Evolutionary conservation across 345 rosid genomes (phyloP), one percentile per base, ranked within the genome.

Genomic region (Salix caprea): DNA sequence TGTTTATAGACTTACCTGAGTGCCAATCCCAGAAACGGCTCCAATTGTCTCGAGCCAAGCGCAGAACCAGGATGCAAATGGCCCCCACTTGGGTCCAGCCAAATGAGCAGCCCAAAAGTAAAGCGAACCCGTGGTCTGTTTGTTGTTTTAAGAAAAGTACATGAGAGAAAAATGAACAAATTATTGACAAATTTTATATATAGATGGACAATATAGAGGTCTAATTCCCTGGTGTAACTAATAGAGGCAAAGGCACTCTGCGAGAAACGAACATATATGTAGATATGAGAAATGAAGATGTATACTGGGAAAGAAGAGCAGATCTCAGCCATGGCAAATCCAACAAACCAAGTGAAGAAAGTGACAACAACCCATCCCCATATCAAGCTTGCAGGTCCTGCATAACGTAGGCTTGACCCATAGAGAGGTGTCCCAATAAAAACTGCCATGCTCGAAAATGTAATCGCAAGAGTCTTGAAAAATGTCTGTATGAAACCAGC

Each of bases 1-100:
- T 44, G 18, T 44, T 9, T 40, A 40, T 44, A 44, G 0, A 13
- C 16, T 3, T 86, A 86, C 93, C 90, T 83, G 89, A 64, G 91
- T 83, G 12, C 91, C 89, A 0, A 86, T 88, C n/a, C 93, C 91
- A 15, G 88, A 88, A 73, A 90, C 79, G 67, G 87, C 84, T 4
- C 93, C 90, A 13, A 90, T 87, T 36, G 90, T 80, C 77, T 90
- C 90, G 32, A 90, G 91, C 93, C 93, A 87, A 69, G 93, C 91
- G 54, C 93, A 90, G 11, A 89, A 87, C 93, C 93, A 90, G 12
- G 91, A 90, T 65, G 91, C 87, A 72, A 90, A 80, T 4, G 93
- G 91, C 48, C 93, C 91, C 90, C 88, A 87, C 75, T 36, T 82
- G 21, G 91, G 90, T 48, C 93, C 90, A 48, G 93, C 85, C 36